phyloP scores from a whole-genome alignment of 306 rosid genomes.

The Pueraria montana region DNA sequence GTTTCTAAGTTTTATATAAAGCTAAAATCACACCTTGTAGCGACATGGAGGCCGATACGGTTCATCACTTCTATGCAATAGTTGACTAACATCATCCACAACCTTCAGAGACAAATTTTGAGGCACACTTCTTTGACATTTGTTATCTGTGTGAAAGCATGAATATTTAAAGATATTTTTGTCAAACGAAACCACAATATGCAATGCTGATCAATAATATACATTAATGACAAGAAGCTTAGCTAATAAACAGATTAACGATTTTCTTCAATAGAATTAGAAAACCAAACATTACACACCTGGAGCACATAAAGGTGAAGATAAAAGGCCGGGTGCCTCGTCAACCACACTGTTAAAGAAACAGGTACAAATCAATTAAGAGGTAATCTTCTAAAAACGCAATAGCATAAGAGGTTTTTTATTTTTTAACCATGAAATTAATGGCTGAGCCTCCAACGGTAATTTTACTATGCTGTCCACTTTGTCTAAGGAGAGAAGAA shows the following conservation, averaged over 20 bases:
- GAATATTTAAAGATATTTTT: neutral
- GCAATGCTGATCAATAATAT: neutral
- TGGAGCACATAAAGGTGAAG: constrained; percentile 37
- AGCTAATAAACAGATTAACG: neutral
- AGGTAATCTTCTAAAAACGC: constrained; percentile 8
- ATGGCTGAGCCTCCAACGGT: constrained; percentile 32
- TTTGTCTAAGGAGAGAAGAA: constrained; percentile 59
- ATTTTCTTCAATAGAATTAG: neutral
- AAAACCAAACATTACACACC: constrained; percentile 47
- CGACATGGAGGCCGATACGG: constrained; percentile 66
- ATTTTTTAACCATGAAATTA: constrained; percentile 45
- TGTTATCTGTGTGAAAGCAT: constrained; percentile 49
- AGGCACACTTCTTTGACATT: constrained; percentile 24
- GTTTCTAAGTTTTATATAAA: neutral
- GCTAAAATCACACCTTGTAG: constrained; percentile 51
- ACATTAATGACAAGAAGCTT: constrained; percentile 17
- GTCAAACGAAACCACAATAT: constrained; percentile 30
- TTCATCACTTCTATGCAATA: constrained; percentile 55
- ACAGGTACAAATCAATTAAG: constrained; percentile 29
- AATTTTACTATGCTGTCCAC: constrained; percentile 25
- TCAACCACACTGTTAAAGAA: constrained; percentile 51
- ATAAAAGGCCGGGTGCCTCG: constrained; percentile 29
- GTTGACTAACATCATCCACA: constrained; percentile 26
- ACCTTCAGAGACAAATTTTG: constrained; percentile 26
- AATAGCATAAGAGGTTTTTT: constrained; percentile 6